Evolutionary conservation across 2,329 filamentous ascomycete genomes (phyloP), one percentile per base, ranked within the genome.

Genomic region (Cryoendolithus antarcticus): DNA sequence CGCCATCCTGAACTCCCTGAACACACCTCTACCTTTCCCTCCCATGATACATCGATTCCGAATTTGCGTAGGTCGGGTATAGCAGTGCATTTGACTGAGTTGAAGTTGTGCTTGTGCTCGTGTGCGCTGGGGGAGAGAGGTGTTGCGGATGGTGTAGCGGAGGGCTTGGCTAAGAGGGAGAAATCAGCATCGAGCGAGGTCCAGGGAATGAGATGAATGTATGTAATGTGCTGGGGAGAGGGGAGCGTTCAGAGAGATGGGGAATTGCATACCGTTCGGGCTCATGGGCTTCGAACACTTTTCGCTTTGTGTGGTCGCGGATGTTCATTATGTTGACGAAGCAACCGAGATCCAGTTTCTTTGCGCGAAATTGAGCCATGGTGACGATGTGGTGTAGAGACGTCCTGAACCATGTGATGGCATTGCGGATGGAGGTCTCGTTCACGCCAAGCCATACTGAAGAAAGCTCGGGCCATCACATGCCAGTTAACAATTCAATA

Each of bases 261-360:
- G 34, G 15, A 11, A 19, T n/a, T 33, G 48, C 59, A 47, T 69
- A 93, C 88, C 89, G 81, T 66, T 95, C 82, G 4, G 86, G 77
- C 68, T 98, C 91, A 58, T 81, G 70, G 59, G 86, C 72, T 58
- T 82, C 82, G 56, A 88, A 95, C 43, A 86, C 84, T 67, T 93
- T 89, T 55, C 91, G 82, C 75, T 96, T 98, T 40, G 86, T 88
- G 67, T 96, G 86, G 64, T 98, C 91, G 54, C 91, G 85, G 59
- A 98, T 82, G 50, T 84, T 75, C 50, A 81, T 80, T 60, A 81
- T 76, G 58, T 95, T 95, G 66, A 93, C 64, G 58, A 83, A 94
- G 60, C 85, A 85, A 60, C 82, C 80, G 51, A 96, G 67, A 53
- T 96, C 86, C 51, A 95, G 78, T 70, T 80, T 88, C 66, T 93